Percentiles rank a stretch among this genome's conserved stretches.
These are phyloP conservation scores for Gnomoniopsis sp. DNA, from an alignment of 2,329 filamentous ascomycete genomes.

Conservation along the genomic window DNA sequence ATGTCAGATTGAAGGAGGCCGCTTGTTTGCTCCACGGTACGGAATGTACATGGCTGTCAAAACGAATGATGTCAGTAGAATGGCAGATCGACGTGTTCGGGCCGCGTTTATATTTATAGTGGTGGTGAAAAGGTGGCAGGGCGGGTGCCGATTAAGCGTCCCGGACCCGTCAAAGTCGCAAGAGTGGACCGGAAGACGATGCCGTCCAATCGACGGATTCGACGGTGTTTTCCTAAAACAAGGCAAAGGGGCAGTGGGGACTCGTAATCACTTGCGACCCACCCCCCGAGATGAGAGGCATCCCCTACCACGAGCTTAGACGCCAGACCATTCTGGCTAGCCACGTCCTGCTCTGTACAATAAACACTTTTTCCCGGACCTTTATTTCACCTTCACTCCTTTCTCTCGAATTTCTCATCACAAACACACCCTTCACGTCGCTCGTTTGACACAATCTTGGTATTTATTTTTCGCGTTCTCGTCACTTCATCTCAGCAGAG, in stretches of 20 bases:
- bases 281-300: slow-evolving; percentile 2
- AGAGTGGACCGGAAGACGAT: not conserved
- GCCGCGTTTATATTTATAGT: slow-evolving; percentile 2
- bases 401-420: not conserved
- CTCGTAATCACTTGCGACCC: slow-evolving; percentile 10
- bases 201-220: not conserved
- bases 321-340: slow-evolving; percentile 1
- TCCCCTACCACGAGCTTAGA: not conserved
- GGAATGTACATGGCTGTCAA: not conserved
- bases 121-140: not conserved
- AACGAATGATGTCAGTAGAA: not conserved
- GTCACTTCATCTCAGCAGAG: not conserved
- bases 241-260: not conserved
- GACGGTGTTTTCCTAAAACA: not conserved
- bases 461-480: not conserved
- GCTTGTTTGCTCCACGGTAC: not conserved
- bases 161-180: not conserved
- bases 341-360: not conserved
- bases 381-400: not conserved
- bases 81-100: not conserved
- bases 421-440: not conserved
- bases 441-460: slow-evolving; percentile 5
- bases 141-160: not conserved
- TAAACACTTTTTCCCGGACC: not conserved
- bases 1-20: not conserved